Percentiles rank a stretch among this genome's conserved stretches.
These are phyloP conservation scores for Physcia stellaris DNA, from an alignment of 495 filamentous ascomycete genomes.

Conservation along the genomic window DNA sequence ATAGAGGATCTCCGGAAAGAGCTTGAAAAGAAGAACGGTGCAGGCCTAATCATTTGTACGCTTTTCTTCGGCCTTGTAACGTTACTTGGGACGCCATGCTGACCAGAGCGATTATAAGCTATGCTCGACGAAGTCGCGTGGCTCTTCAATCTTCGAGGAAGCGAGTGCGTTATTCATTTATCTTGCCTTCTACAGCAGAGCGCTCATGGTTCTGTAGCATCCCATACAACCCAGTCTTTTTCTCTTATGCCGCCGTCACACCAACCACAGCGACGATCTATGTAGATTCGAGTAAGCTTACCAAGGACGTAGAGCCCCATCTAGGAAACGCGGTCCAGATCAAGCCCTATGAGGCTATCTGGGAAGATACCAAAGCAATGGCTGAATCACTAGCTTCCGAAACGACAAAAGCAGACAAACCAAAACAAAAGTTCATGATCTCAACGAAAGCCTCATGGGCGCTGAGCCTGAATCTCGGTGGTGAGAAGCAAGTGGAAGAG, in stretches of 20 bases:
- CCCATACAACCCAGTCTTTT: conserved; percentile 97
- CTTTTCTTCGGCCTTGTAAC: not conserved
- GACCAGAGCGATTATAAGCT: conserved; percentile 26
- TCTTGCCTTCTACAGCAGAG: too few relatives aligned
- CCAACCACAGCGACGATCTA: conserved; percentile 72
- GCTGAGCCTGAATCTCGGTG: conserved; percentile 72
- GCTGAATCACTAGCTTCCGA: conserved; percentile 24
- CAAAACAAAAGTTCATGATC: conserved; percentile 61
- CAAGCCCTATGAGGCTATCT: conserved; percentile 76
- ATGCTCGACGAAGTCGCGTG: conserved; percentile 98
- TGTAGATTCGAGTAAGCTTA: conserved; percentile 67
- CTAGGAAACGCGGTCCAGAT: conserved; percentile 60
- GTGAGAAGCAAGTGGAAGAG: conserved; percentile 79
- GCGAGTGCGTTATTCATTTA: conserved; percentile 47
- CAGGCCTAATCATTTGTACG: conserved; percentile 75
- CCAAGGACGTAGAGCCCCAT: conserved; percentile 50
- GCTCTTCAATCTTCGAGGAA: conserved; percentile 93
- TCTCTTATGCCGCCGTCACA: conserved; percentile 88
- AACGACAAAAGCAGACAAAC: conserved; percentile 16
- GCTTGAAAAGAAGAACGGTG: conserved; percentile 77
- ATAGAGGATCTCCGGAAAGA: conserved; percentile 80
- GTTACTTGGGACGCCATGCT: too few relatives aligned
- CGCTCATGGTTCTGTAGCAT: too few relatives aligned
- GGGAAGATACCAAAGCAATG: conserved; percentile 51
- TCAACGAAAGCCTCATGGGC: conserved; percentile 93